phyloP scores from a whole-genome alignment of 2,329 filamentous ascomycete genomes.

The Colletotrichum graminicola region DNA sequence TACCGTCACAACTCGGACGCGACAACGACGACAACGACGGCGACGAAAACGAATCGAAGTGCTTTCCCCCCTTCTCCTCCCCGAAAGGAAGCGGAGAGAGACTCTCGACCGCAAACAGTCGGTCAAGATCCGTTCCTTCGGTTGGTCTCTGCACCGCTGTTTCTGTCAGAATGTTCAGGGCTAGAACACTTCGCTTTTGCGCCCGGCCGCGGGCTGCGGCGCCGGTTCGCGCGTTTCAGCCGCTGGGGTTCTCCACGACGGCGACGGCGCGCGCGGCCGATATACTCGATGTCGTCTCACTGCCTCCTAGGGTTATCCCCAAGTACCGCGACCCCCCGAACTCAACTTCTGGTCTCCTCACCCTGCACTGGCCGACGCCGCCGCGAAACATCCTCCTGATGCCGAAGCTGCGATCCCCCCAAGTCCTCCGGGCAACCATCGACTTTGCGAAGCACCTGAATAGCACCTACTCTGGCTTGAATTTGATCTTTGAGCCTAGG shows the following conservation, averaged over 20 bases:
- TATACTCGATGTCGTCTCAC: constrained; percentile 62
- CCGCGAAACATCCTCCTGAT: constrained; percentile 70
- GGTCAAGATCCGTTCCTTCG: background rate
- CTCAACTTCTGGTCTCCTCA: constrained; percentile 62
- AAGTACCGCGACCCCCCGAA: constrained; percentile 71
- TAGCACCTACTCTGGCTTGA: constrained; percentile 82
- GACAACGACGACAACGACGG: background rate
- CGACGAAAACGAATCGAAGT: too few species aligned
- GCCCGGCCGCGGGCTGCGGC: constrained; percentile 6
- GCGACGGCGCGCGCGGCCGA: constrained; percentile 54
- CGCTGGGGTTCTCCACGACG: constrained; percentile 20
- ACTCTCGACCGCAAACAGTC: background rate
- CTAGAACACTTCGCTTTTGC: background rate
- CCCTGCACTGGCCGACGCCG: constrained; percentile 66
- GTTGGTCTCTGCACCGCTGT: too few species aligned
- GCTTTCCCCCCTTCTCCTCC: too few species aligned
- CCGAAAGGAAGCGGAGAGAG: background rate
- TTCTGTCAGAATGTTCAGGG: constrained; percentile 2
- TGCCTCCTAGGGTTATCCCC: constrained; percentile 70
- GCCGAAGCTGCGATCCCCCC: constrained; percentile 68
- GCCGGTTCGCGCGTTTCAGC: constrained; percentile 20
- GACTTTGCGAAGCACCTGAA: constrained; percentile 78
- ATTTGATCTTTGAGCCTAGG: constrained; percentile 84
- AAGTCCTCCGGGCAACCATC: constrained; percentile 65
- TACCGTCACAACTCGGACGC: background rate